Conservation (phyloP, 306 rosid species). For the Cucurbita argyrosperma region DNA sequence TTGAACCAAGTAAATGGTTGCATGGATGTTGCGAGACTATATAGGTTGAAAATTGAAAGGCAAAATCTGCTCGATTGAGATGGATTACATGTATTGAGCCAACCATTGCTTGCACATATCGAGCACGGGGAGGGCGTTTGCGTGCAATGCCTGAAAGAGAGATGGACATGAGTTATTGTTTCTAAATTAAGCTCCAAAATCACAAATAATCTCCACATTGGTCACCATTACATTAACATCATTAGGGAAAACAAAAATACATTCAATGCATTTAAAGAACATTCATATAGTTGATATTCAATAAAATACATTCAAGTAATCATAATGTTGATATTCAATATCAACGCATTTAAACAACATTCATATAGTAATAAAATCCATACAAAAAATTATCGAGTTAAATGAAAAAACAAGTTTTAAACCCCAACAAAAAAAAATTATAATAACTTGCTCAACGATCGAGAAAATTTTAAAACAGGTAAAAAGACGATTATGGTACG, state of each 20-base stretch:
- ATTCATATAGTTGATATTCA: no score
- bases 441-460: not conserved
- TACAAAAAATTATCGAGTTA: not conserved
- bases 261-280: not conserved
- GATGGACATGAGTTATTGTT: not conserved
- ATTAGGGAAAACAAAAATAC: not conserved
- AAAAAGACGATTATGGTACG: not conserved
- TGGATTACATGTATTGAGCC: conserved; percentile 75
- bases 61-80: conserved; percentile 5
- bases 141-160: conserved; percentile 80
- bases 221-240: not conserved
- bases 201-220: not conserved
- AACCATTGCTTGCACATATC: conserved; percentile 99
- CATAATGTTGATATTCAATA: no score
- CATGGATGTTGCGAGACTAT: not conserved
- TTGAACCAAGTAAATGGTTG: not conserved
- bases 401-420: not conserved
- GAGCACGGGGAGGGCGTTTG: conserved; percentile 91
- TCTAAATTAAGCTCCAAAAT: not conserved
- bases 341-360: no score
- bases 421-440: not conserved
- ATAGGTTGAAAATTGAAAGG: conserved; percentile 9
- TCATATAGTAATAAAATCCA: no score
- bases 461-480: not conserved
- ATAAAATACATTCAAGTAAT: no score